Evolutionary conservation across 306 rosid species (phyloP).

Genomic region (Sesbania bispinosa): DNA sequence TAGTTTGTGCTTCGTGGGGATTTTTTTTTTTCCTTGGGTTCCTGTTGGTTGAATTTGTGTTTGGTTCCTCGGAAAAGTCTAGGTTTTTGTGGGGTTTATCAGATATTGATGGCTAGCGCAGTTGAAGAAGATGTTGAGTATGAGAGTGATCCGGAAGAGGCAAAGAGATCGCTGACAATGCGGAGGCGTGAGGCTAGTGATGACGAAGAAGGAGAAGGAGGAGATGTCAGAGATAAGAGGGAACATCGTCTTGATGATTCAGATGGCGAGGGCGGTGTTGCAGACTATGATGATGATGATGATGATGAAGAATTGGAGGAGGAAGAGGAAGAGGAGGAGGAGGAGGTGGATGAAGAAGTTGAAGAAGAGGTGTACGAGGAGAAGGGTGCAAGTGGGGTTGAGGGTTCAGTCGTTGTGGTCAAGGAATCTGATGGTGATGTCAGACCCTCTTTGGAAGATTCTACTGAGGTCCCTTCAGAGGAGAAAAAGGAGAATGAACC

Average conservation of each 20-base stretch:
- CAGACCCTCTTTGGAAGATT: slow-evolving; percentile 36
- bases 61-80: background rate
- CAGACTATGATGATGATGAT: slow-evolving; percentile 63
- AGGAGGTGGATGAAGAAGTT: slow-evolving; percentile 19
- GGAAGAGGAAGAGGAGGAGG: slow-evolving; percentile 36
- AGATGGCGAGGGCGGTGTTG: slow-evolving; percentile 81
- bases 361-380: slow-evolving; percentile 38
- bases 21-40: background rate
- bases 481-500: slow-evolving; percentile 96
- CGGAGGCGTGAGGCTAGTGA: slow-evolving; percentile 88
- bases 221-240: slow-evolving; percentile 36
- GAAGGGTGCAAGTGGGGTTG: slow-evolving; percentile 18
- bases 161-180: slow-evolving; percentile 65
- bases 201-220: slow-evolving; percentile 70
- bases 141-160: slow-evolving; percentile 92
- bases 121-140: slow-evolving; percentile 75
- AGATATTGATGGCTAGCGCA: slow-evolving; percentile 48
- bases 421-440: slow-evolving; percentile 46
- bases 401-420: slow-evolving; percentile 20
- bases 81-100: slow-evolving; percentile 35
- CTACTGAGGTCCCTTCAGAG: slow-evolving; percentile 38
- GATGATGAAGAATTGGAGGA: slow-evolving; percentile 32
- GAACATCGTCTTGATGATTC: slow-evolving; percentile 64
- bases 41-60: background rate
- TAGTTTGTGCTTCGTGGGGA: background rate